phyloP scores from a whole-genome alignment of 768 basidiomycete genomes.

The Rhodotorula paludigena region DNA sequence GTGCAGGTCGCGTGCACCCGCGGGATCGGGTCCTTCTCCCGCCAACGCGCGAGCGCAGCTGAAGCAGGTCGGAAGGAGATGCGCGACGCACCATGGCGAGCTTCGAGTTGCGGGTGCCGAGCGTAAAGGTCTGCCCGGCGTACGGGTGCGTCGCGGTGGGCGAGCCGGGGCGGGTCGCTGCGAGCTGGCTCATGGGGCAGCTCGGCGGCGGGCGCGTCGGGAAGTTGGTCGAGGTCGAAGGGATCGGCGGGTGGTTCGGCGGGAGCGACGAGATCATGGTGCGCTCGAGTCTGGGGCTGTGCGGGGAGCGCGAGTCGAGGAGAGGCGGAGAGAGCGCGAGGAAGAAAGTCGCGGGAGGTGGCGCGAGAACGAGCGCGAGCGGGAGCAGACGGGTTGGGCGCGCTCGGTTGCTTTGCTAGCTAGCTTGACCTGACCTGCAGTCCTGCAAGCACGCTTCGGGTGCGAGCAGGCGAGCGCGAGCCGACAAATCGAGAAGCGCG shows the following conservation, averaged over 20 bases:
- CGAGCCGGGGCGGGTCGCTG: neutral
- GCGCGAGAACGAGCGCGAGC: no score
- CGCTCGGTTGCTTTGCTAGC: no score
- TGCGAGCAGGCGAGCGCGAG: no score
- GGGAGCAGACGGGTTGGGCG: no score
- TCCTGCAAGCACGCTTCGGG: no score
- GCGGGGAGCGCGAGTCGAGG: neutral
- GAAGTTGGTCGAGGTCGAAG: conserved; percentile 19
- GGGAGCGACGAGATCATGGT: conserved; percentile 4
- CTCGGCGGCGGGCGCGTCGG: conserved; percentile 20
- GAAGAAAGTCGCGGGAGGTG: neutral
- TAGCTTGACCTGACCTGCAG: no score
- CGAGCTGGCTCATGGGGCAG: conserved; percentile 1
- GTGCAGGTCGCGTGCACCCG: no score
- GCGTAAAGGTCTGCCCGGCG: conserved; percentile 49
- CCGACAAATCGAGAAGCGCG: no score
- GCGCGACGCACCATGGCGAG: conserved; percentile 61
- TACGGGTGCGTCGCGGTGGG: neutral
- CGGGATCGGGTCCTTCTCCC: neutral
- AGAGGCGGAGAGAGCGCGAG: neutral
- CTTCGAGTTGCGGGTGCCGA: conserved; percentile 81
- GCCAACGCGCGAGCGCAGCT: no score
- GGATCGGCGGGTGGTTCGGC: conserved; percentile 30
- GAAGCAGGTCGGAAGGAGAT: no score
- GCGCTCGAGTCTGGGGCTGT: neutral